A percentile compares a stretch with the other conserved stretches of the same genome.
These are phyloP conservation scores for Diaporthe longicolla DNA, from an alignment of 2,329 filamentous ascomycete genomes.

Conservation along the genomic window DNA sequence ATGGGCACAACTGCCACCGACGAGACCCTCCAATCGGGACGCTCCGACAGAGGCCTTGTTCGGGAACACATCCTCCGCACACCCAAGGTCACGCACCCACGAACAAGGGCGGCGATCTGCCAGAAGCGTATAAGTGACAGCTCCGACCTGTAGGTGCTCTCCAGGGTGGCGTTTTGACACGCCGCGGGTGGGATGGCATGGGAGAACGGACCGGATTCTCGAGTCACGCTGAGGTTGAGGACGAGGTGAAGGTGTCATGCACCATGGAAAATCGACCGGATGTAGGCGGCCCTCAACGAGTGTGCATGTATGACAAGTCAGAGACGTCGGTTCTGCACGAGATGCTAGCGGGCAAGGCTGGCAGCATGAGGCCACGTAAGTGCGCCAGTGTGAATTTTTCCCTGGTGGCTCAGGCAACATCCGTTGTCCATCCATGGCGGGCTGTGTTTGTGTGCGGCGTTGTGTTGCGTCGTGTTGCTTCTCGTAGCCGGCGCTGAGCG, in stretches of 20 bases:
- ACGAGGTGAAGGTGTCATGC: constrained; percentile 25
- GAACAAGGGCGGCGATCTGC: constrained; percentile 6
- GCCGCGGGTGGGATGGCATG: not conserved
- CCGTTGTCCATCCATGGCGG: constrained; percentile 1
- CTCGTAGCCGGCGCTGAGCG: constrained; percentile 4
- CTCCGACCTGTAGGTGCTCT: not conserved
- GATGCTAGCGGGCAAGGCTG: constrained; percentile 18
- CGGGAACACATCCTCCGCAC: constrained; percentile 31
- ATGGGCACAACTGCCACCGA: constrained; percentile 12
- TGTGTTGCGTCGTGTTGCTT: constrained; percentile 13
- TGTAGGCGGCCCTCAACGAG: not conserved
- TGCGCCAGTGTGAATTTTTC: constrained; percentile 4
- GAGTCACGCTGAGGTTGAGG: constrained; percentile 15
- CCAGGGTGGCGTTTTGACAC: constrained; percentile 10
- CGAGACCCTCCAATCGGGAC: constrained; percentile 33
- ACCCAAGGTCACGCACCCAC: constrained; percentile 15
- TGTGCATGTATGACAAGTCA: constrained; percentile 16
- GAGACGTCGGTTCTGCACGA: constrained; percentile 15
- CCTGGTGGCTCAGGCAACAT: constrained; percentile 18
- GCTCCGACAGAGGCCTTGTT: constrained; percentile 21
- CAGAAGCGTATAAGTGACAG: not conserved
- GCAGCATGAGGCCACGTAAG: constrained; percentile 31
- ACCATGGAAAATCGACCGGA: constrained; percentile 10
- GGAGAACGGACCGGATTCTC: constrained; percentile 24
- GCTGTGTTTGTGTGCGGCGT: constrained; percentile 15